Conservation (phyloP, 106 monocot genomes). For the Platanthera guangdongensis region DNA sequence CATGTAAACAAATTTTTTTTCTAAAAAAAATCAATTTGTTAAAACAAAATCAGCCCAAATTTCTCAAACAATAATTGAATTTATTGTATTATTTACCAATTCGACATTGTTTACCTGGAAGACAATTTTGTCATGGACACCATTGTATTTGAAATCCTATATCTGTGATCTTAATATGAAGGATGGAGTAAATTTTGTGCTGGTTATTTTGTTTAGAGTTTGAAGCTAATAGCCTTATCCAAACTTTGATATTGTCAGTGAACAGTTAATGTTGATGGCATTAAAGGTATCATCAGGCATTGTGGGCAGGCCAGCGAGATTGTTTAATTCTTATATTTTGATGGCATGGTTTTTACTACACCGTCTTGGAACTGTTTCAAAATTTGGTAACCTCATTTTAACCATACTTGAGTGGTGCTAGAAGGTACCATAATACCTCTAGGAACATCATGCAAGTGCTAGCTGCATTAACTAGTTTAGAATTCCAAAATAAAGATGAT, state of each 20-base stretch:
- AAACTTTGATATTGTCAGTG: neutral
- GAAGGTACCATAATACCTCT: neutral
- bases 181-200: neutral
- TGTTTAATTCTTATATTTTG: neutral
- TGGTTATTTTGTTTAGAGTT: neutral
- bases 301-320: neutral
- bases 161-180: neutral
- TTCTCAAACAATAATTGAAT: neutral
- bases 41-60: no score
- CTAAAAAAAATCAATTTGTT: no score
- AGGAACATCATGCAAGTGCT: neutral
- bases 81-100: neutral
- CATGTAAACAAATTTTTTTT: no score
- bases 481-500: neutral
- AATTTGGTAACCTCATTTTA: neutral
- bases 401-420: neutral
- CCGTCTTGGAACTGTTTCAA: neutral
- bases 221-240: neutral
- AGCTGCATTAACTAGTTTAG: neutral
- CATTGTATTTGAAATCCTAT: neutral
- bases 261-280: neutral
- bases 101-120: neutral
- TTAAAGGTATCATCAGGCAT: neutral
- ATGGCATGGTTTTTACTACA: neutral
- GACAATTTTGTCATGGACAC: neutral